Evolutionary conservation across 805 yeast species (phyloP).

Genomic region (Suhomyces kilbournensis): DNA sequence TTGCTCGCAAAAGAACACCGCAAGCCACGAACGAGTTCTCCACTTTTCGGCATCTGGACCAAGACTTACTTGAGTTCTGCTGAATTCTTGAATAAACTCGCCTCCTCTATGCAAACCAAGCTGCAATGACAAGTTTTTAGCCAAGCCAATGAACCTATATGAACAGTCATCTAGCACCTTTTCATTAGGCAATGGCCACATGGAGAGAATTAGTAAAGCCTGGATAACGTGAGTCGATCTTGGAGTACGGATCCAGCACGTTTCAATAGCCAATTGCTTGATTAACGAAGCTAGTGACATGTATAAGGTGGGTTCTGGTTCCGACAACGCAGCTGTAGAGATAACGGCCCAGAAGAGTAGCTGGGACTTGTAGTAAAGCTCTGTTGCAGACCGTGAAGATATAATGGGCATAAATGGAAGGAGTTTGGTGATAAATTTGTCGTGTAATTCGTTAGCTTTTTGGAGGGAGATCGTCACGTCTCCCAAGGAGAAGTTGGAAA

Average conservation of each 20-base stretch:
- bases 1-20: constrained; percentile 83
- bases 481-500: constrained; percentile 71
- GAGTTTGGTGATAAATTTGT: constrained; percentile 60
- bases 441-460: constrained; percentile 72
- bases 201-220: constrained; percentile 76
- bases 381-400: constrained; percentile 65
- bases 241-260: constrained; percentile 92
- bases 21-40: constrained; percentile 92
- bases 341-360: constrained; percentile 88
- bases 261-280: constrained; percentile 83
- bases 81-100: constrained; percentile 84
- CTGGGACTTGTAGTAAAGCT: constrained; percentile 79
- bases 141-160: constrained; percentile 82
- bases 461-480: constrained; percentile 64
- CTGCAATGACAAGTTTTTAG: constrained; percentile 79
- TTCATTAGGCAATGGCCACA: constrained; percentile 92
- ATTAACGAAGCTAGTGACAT: constrained; percentile 71
- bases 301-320: constrained; percentile 82
- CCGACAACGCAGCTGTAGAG: constrained; percentile 79
- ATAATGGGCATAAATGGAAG: constrained; percentile 80
- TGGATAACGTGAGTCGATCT: constrained; percentile 92
- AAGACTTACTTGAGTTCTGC: constrained; percentile 82
- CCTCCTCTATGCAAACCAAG: constrained; percentile 86
- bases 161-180: constrained; percentile 91
- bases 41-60: constrained; percentile 87